Conservation (phyloP, 2,329 filamentous ascomycete genomes). For the Curvularia verruculosa region DNA sequence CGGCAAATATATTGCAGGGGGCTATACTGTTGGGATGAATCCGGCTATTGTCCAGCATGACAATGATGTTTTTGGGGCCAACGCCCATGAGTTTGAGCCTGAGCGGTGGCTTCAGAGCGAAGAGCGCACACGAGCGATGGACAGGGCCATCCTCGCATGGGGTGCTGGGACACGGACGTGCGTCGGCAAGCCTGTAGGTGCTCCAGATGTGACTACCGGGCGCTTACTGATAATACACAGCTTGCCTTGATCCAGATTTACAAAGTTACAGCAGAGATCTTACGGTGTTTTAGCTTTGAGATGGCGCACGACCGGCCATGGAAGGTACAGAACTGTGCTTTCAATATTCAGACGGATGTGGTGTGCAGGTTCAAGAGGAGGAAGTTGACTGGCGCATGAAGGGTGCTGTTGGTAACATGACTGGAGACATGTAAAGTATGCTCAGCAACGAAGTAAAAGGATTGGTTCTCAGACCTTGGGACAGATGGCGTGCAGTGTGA, state of each 20-base stretch:
- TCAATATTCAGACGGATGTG: slow-evolving; percentile 28
- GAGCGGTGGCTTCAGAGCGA: slow-evolving; percentile 11
- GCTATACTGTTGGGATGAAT: slow-evolving; percentile 74
- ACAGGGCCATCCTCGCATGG: slow-evolving; percentile 51
- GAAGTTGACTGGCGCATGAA: not conserved
- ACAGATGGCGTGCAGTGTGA: not conserved
- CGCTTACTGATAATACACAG: not conserved
- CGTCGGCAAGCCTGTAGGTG: slow-evolving; percentile 59
- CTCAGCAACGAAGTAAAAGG: not conserved
- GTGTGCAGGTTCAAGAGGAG: slow-evolving; percentile 17
- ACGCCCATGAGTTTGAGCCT: slow-evolving; percentile 6
- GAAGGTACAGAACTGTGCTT: slow-evolving; percentile 28
- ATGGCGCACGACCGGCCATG: slow-evolving; percentile 31
- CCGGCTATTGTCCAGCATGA: slow-evolving; percentile 61
- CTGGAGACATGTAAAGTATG: not conserved
- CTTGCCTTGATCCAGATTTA: slow-evolving; percentile 28
- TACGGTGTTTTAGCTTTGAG: slow-evolving; percentile 23
- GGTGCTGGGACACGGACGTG: slow-evolving; percentile 73
- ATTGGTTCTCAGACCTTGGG: not conserved
- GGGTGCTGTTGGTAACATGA: too few species aligned
- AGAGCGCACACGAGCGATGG: slow-evolving; percentile 7
- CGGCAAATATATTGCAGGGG: slow-evolving; percentile 66
- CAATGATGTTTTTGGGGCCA: slow-evolving; percentile 2
- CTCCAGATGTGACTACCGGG: slow-evolving; percentile 6
- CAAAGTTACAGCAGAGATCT: slow-evolving; percentile 28